Evolutionary conservation across 2,329 filamentous ascomycete species (phyloP), one percentile per base, ranked within the genome.

Genomic region (Cephalotrichum gorgonifer): DNA sequence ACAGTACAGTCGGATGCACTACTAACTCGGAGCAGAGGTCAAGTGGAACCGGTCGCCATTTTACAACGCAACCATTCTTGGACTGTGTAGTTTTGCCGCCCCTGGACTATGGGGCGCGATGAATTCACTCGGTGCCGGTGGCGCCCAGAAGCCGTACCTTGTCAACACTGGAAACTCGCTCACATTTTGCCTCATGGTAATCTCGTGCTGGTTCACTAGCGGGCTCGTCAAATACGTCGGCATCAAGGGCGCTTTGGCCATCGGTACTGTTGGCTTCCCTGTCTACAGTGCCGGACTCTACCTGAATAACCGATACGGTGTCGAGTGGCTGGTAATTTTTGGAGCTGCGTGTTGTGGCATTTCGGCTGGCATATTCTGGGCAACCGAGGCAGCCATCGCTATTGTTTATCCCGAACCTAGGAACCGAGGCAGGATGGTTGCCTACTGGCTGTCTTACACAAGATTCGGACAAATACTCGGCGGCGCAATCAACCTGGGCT

Each of bases 291-390:
- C 84, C 0, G 84, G 81, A 0, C 65, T 88, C 0, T 88, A 88
- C 60, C 78, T 75, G 3, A 86, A 88, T 62, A 88, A 86, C 58
- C 73, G 83, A 0, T 88, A 75, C 56, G 81, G 81, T 1, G 78
- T 66, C 1, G 75, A 82, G 54, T 88, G 85, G 85, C 72, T 87
- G 9, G 74, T 81, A 0, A 70, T 87, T 1, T 62, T 88, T 8
- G 85, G 83, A 0, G 82, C 81, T 1, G 81, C 81, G 0, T 67
- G 84, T 0, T 88, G 84, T 53, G 84, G 84, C 17, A 71, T 86
- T 28, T 82, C 79, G 0, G 84, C 85, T 0, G 85, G 85, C 0
- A 70, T 88, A 0, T 88, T 88, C 62, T 88, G 85, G 85, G 81
- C 81, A 71, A 78, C 83, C 0, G 85, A 88, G 63, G 81, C 81